Evolutionary conservation across 2,329 filamentous ascomycete genomes (phyloP), one percentile per base, ranked within the genome.

Genomic region (Blastomyces percursus): DNA sequence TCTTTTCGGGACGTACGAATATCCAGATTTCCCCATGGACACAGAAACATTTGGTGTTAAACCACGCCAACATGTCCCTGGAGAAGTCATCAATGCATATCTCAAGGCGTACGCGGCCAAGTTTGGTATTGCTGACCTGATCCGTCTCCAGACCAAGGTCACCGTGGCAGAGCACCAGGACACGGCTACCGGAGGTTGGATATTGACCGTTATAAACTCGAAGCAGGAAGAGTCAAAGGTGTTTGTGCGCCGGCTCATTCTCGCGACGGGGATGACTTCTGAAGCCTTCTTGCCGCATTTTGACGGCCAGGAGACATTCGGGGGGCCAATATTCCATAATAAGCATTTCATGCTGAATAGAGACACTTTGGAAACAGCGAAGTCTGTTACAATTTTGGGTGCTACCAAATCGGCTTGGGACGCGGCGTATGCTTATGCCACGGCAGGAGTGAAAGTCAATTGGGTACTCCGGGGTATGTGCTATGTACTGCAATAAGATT

Each of bases 11-110:
- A 87, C 84, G 0, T 90, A 86, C 67, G 87, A 92, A 71, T 91
- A 83, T 68, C 84, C 84, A 0, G 89, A 90, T 68, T 90, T 89
- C 64, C 86, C 87, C 21, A 87, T 92, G 84, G 78, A 81, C 63
- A 73, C 76, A 8, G 79, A 80, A 24, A 78, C 74, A 0, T 86
- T 82, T 67, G 77, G 75, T 0, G 72, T 79, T 27, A 69, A 78
- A 59, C 67, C 72, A 7, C 82, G 81, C 19, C 71, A 86, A 60
- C 84, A 88, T 70, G 82, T 89, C 58, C 81, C 84, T 0, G 86
- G 83, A 0, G 65, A 75, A 0, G 79, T 81, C 0, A 71, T 87
- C 60, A 79, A 85, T 67, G 68, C 74, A 1, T 89, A 89, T 70
- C 72, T 88, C 8, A 76, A 77, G 40, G 77, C 81, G 3, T 87